phyloP scores from a whole-genome alignment of 352 stramenopile species.

The Hyaloperonospora arabidopsidis region DNA sequence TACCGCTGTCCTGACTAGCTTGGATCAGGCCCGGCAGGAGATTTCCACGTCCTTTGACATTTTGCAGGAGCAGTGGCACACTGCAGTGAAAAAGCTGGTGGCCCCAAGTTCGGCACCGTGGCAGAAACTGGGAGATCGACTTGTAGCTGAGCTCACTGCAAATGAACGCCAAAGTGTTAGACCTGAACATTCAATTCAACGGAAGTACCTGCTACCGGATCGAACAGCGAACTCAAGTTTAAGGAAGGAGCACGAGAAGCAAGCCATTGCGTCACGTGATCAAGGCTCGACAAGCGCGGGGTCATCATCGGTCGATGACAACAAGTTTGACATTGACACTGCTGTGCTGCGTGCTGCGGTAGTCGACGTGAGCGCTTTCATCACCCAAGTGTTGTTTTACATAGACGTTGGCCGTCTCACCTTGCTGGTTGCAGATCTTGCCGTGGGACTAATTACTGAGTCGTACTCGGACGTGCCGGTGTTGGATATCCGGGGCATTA shows the following conservation, averaged over 20 bases:
- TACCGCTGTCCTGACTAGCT: constrained; percentile 15
- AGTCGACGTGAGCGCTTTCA: constrained; percentile 21
- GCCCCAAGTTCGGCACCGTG: constrained; percentile 21
- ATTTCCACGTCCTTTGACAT: constrained; percentile 22
- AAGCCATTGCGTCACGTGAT: constrained; percentile 5
- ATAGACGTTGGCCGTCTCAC: constrained; percentile 25
- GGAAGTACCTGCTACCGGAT: constrained; percentile 21
- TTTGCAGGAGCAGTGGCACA: constrained; percentile 23
- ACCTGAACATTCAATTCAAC: constrained; percentile 21
- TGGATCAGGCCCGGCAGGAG: constrained; percentile 25
- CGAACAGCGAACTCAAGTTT: constrained; percentile 26
- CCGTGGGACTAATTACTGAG: constrained; percentile 42
- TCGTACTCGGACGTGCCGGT: constrained; percentile 48
- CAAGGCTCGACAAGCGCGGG: constrained; percentile 6
- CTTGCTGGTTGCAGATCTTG: constrained; percentile 28
- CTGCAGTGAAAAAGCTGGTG: constrained; percentile 15
- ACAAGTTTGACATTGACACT: constrained; percentile 30
- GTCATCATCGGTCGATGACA: background rate
- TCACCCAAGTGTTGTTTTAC: constrained; percentile 31
- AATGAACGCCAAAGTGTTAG: constrained; percentile 24
- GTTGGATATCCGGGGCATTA: constrained; percentile 51
- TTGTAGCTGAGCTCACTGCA: constrained; percentile 26
- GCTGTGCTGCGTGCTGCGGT: constrained; percentile 27
- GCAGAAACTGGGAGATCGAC: constrained; percentile 23
- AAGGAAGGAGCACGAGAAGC: constrained; percentile 12